Evolutionary conservation across 441 rosid species (phyloP), one percentile per base, ranked within the genome.

Genomic region (Biscutella auriculata): DNA sequence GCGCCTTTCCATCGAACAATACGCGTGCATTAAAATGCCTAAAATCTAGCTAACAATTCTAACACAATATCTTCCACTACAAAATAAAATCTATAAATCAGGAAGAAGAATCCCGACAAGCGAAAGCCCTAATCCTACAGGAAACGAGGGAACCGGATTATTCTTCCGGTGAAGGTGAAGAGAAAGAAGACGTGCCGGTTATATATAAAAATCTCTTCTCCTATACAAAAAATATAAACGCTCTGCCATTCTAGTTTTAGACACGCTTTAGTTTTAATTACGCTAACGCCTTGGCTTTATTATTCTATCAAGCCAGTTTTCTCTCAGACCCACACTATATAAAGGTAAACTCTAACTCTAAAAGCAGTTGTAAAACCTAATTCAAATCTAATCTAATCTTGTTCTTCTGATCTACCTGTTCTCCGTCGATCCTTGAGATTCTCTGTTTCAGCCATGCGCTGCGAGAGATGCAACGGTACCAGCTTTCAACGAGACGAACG

Each of bases 381-480:
- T 8, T 30, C 52, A 5, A 59, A 36, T 29, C 25, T 33, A 3
- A 30, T 46, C 48, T 62, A 32, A 32, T 5, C 9, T 5, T 32
- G 36, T 32, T 32, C 4, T 4, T 19, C 23, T 19, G 23, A 19
- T 19, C 23, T 19, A n/a, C n/a, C n/a, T n/a, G n/a, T n/a, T n/a
- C n/a, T n/a, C n/a, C n/a, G 53, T 12, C 42, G 30, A 12, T n/a
- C n/a, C n/a, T n/a, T 4, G 53, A 55, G 4, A 32, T 57, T 63
- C 53, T 15, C 16, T 6, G 25, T 29, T 13, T 6, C 15, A 53
- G 26, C 0, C 26, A 82, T 82, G 90, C 35, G 42, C 17, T 84
- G 95, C 77, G 53, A 48, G 19, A 32, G 55, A 29, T 89, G 97
- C 60, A 74, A 78, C 12, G 56, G 72, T 42, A 60, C 19, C 63